Percentiles rank a stretch among this genome's conserved stretches.
Conservation (phyloP, 129 eudicot species). For the Flaveria robusta region DNA sequence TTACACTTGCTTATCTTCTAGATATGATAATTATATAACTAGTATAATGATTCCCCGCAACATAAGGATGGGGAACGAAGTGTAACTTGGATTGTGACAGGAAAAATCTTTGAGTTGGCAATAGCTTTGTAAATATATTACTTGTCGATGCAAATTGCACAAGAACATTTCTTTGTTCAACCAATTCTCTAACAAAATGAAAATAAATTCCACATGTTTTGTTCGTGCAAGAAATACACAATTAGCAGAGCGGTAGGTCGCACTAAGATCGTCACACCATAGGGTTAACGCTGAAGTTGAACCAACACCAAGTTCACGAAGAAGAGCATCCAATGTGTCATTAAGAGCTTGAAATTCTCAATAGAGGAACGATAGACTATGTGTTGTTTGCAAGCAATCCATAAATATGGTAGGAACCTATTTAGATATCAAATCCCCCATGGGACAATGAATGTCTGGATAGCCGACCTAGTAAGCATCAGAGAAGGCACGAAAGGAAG, state of each 20-base stretch:
- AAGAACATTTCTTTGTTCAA: background rate
- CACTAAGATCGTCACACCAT: background rate
- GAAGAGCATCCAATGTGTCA: background rate
- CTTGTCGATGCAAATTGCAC: background rate
- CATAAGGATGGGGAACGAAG: background rate
- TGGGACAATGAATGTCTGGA: too few relatives aligned
- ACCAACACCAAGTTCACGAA: background rate
- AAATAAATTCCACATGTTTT: background rate
- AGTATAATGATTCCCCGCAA: background rate
- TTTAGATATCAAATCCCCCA: too few relatives aligned
- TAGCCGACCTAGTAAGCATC: too few relatives aligned
- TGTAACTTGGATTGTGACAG: background rate
- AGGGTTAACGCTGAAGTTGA: background rate
- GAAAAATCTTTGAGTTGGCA: background rate
- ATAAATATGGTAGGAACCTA: too few relatives aligned
- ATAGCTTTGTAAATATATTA: background rate
- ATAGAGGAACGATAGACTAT: too few relatives aligned
- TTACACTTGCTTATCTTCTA: too few relatives aligned
- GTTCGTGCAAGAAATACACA: background rate
- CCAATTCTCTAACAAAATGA: background rate
- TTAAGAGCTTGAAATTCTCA: background rate
- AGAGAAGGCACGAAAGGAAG: too few relatives aligned
- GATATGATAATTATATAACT: background rate
- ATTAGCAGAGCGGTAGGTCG: background rate
- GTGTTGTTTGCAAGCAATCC: too few relatives aligned